Evolutionary conservation across 768 basidiomycete species (phyloP), one percentile per base, ranked within the genome.

Genomic region (Pulveroboletus ravenelii): DNA sequence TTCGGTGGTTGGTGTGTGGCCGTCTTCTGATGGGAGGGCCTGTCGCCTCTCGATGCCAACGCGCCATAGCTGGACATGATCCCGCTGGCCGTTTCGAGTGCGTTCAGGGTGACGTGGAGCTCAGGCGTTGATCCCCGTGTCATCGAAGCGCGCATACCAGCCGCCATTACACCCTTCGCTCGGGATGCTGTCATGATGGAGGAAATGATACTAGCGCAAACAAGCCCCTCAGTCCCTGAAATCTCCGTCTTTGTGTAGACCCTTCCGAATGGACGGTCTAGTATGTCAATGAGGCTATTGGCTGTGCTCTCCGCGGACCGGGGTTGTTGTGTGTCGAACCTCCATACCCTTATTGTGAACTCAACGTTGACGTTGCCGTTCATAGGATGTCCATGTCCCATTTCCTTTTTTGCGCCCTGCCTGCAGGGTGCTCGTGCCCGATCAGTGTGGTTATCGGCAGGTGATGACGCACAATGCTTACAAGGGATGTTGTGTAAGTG

Each of bases 131-230:
- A 65, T 60, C 52, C 58, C 62, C 62, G 63, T 63, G 45, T 10
- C 38, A 40, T 50, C 39, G 63, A 56, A 60, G 58, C 53, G 34
- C 58, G 43, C 44, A 58, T 52, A 47, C 56, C 44, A 47, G 45
- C 46, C 30, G 23, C 39, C 45, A 52, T 51, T 38, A 47, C 35
- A 48, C 45, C 48, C 42, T 29, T 54, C 52, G 20, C 34, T 40
- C 65, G 62, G 64, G 57, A 67, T 67, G 64, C 60, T 67, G 65
- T 59, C 54, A 65, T 51, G 41, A 38, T 38, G 6, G 42, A 45
- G 45, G 58, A 66, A 59, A 45, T 12, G 38, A 56, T 52, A 45
- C 58, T 45, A 57, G 61, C 47, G 47, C 47, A 50, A 53, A 49
- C 48, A 44, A 38, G 47, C 29, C 42, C 40, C 37, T 47, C 41